A percentile compares a stretch with the other conserved stretches of the same genome.
These are phyloP conservation scores for Amanita molliuscula DNA, from an alignment of 768 basidiomycete genomes.

Conservation along the genomic window DNA sequence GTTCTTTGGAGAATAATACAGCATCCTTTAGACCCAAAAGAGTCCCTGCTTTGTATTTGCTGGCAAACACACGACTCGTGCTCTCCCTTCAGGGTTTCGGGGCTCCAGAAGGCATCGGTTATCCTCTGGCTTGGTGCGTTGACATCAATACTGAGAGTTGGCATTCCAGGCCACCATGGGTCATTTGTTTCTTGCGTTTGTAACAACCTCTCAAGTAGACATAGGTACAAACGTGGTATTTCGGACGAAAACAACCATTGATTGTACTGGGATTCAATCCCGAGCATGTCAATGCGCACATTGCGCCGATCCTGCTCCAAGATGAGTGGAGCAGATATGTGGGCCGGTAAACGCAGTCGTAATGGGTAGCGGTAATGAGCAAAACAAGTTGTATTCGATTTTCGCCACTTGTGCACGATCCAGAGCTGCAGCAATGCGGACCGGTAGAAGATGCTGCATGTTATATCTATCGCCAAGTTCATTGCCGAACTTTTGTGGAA, in stretches of 20 bases:
- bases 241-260: slow-evolving; percentile 27
- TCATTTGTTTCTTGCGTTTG: slow-evolving; percentile 8
- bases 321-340: slow-evolving; percentile 36
- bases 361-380: slow-evolving; percentile 31
- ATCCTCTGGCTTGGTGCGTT: slow-evolving; percentile 11
- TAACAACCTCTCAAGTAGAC: slow-evolving; percentile 21
- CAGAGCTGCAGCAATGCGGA: slow-evolving; percentile 21
- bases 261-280: slow-evolving; percentile 27
- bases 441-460: slow-evolving; percentile 19
- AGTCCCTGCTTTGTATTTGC: slow-evolving; percentile 10
- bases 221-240: slow-evolving; percentile 28
- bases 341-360: slow-evolving; percentile 30
- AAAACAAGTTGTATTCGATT: slow-evolving; percentile 24
- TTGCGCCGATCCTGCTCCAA: slow-evolving; percentile 35
- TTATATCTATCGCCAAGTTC: slow-evolving; percentile 2
- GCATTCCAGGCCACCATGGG: slow-evolving; percentile 28
- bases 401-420: slow-evolving; percentile 5
- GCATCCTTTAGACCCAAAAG: slow-evolving; percentile 12
- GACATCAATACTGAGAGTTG: slow-evolving; percentile 10
- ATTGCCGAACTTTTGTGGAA: background rate
- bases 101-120: slow-evolving; percentile 20
- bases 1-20: slow-evolving; percentile 14
- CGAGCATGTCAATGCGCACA: slow-evolving; percentile 27
- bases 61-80: slow-evolving; percentile 16
- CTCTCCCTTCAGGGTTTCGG: slow-evolving; percentile 14